phyloP scores from a whole-genome alignment of 805 yeast species.

The Wickerhamomyces xylosicus region DNA sequence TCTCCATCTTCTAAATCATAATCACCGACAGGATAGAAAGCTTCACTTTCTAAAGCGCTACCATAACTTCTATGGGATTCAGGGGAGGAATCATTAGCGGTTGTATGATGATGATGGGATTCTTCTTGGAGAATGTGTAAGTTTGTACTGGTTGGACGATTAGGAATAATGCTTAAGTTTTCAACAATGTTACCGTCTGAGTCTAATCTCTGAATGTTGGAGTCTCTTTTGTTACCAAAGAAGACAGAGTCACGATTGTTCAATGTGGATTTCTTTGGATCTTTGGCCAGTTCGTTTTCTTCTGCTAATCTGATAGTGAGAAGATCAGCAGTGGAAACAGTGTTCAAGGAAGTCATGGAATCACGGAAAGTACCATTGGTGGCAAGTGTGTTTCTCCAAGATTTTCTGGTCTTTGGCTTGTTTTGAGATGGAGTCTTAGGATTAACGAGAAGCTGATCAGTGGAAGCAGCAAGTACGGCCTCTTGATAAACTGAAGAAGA shows the following conservation, averaged over 20 bases:
- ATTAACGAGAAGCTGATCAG: constrained; percentile 19
- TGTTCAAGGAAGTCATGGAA: constrained; percentile 64
- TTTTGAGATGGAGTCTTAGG: constrained; percentile 1
- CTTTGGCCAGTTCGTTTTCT: constrained; percentile 34
- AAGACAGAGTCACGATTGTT: constrained; percentile 32
- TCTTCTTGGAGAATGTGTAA: constrained; percentile 18
- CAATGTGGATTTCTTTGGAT: constrained; percentile 30
- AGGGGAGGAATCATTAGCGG: no score
- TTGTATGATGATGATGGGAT: constrained; percentile 10
- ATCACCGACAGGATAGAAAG: constrained; percentile 16
- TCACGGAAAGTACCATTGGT: constrained; percentile 33
- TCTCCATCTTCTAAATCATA: constrained; percentile 16
- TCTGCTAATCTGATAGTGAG: constrained; percentile 71
- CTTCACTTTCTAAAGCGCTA: constrained; percentile 14
- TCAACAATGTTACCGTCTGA: constrained; percentile 21
- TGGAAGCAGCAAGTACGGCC: constrained; percentile 27
- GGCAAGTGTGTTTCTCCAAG: constrained; percentile 44
- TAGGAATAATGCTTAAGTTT: constrained; percentile 2
- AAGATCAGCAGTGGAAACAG: constrained; percentile 78
- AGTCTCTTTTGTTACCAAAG: constrained; percentile 18
- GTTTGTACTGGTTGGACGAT: constrained; percentile 8
- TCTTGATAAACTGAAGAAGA: constrained; percentile 27
- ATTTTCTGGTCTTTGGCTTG: constrained; percentile 28
- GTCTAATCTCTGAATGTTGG: constrained; percentile 17
- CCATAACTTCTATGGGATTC: constrained; percentile 6